phyloP scores from a whole-genome alignment of 1,139 yeast species.

The Sugiyamaella grinbergsii region DNA sequence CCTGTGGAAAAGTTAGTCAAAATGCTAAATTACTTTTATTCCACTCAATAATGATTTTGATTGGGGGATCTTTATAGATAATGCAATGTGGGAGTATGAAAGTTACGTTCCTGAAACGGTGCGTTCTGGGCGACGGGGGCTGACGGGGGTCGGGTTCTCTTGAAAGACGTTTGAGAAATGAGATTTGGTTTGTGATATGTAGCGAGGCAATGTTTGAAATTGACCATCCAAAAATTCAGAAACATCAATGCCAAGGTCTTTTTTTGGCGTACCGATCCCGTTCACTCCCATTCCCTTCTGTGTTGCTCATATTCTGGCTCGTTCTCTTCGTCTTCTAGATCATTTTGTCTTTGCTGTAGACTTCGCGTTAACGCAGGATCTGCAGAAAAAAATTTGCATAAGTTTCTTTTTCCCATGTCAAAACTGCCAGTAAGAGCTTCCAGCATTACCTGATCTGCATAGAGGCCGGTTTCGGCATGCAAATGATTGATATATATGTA shows the following conservation, averaged over 20 bases:
- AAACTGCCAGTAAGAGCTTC: background rate
- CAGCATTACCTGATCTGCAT: conserved; percentile 2
- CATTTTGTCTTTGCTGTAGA: background rate
- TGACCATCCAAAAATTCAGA: too few relatives aligned
- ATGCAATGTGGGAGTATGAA: conserved; percentile 19
- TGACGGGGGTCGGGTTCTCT: too few relatives aligned
- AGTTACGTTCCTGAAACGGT: background rate
- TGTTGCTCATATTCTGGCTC: background rate
- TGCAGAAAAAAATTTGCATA: conserved; percentile 15
- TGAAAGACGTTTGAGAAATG: too few relatives aligned
- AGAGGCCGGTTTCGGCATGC: conserved; percentile 15
- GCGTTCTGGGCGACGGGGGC: background rate
- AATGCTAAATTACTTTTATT: conserved; percentile 22
- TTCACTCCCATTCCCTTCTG: background rate
- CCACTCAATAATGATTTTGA: background rate
- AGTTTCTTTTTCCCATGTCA: background rate
- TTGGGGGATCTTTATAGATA: conserved; percentile 18
- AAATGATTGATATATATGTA: conserved; percentile 16
- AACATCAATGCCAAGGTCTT: too few relatives aligned
- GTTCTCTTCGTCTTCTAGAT: too few relatives aligned
- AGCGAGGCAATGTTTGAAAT: too few relatives aligned
- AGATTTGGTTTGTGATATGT: too few relatives aligned
- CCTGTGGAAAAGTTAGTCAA: conserved; percentile 1
- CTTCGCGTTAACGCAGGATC: background rate
- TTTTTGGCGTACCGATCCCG: too few relatives aligned